These are phyloP conservation scores for Schizochytrium sp. DNA, from an alignment of 108 stramenopile genomes.

Conservation along the genomic window DNA sequence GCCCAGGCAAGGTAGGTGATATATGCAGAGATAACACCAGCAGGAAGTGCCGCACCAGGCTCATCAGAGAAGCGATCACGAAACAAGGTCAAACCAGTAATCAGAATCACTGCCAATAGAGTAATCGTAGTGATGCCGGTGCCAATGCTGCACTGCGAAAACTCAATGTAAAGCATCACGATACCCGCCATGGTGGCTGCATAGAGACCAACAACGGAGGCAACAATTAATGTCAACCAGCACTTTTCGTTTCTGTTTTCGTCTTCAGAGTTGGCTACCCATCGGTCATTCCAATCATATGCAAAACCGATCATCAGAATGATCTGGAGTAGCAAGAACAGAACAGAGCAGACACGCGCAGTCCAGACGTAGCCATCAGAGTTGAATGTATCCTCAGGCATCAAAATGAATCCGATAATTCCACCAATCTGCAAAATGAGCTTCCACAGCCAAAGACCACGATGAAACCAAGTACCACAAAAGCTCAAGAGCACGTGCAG, in stretches of 20 bases:
- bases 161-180: constrained; percentile 36
- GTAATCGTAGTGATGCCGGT: constrained; percentile 42
- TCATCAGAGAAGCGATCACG: constrained; percentile 33
- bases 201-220: constrained; percentile 8
- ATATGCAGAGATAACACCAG: constrained; percentile 39
- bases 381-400: background rate
- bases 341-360: constrained; percentile 12
- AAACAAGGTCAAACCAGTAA: constrained; percentile 15
- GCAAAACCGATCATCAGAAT: constrained; percentile 53
- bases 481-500: constrained; percentile 24
- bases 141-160: constrained; percentile 48
- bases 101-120: background rate
- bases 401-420: background rate
- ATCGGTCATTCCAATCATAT: constrained; percentile 58
- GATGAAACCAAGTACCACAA: constrained; percentile 19
- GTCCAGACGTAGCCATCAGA: constrained; percentile 13
- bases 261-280: constrained; percentile 27
- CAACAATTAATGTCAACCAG: constrained; percentile 11
- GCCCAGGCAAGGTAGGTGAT: constrained; percentile 58
- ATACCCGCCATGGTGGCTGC: background rate
- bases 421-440: background rate
- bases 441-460: constrained; percentile 48
- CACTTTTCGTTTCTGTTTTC: background rate
- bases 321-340: constrained; percentile 26
- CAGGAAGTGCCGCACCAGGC: constrained; percentile 55